A percentile compares a stretch with the other conserved stretches of the same genome.
Conservation (phyloP, 192 early-diverging fungal species). For the Coemansia asiatica region DNA sequence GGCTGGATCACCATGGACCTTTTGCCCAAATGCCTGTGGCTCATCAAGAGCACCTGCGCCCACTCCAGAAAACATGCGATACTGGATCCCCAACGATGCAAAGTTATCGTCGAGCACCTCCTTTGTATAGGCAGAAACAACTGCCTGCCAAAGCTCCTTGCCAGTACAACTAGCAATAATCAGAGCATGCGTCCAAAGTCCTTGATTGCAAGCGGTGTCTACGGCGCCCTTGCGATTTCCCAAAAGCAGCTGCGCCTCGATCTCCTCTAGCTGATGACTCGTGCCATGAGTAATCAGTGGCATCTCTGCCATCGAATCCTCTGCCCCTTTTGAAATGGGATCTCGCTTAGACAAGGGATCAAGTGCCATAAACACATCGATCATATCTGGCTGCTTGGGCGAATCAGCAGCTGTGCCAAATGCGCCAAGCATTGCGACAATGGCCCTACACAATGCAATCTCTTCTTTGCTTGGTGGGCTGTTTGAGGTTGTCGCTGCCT, state of each 20-base stretch:
- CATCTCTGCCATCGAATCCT: background rate
- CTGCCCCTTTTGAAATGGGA: conserved; percentile 33
- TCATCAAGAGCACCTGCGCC: conserved; percentile 50
- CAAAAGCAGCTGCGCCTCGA: conserved; percentile 41
- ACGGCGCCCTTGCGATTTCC: conserved; percentile 52
- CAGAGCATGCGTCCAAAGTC: conserved; percentile 87
- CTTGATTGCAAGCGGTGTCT: conserved; percentile 45
- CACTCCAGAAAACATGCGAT: conserved; percentile 67
- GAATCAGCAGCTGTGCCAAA: conserved; percentile 21
- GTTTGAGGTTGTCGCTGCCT: background rate
- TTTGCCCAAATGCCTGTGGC: background rate
- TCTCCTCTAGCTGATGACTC: conserved; percentile 18
- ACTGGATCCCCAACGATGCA: conserved; percentile 61
- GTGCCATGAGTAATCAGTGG: conserved; percentile 24
- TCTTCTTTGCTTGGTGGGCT: conserved; percentile 17
- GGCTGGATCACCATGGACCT: background rate
- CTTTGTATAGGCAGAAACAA: conserved; percentile 69
- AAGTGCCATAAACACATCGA: conserved; percentile 52
- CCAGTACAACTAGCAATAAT: conserved; percentile 86
- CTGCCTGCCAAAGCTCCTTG: conserved; percentile 78
- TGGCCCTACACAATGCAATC: conserved; percentile 25
- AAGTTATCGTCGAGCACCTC: conserved; percentile 48
- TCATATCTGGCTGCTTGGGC: conserved; percentile 8
- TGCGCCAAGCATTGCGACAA: conserved; percentile 23
- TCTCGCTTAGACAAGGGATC: conserved; percentile 52